Conservation (phyloP, 2,329 filamentous ascomycete genomes). For the Alternaria sp. region DNA sequence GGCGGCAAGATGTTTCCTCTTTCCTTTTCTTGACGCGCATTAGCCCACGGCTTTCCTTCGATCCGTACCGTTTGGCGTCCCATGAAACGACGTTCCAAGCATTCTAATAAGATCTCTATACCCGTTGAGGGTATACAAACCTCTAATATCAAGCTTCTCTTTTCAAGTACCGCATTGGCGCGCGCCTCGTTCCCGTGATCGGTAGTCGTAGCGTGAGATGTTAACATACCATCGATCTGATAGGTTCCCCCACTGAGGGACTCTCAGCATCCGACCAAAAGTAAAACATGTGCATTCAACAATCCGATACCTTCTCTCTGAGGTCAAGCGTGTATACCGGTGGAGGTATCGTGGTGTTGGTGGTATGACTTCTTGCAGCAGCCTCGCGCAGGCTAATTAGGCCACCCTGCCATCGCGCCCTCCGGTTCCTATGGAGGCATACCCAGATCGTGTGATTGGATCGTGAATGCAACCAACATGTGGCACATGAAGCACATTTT, state of each 20-base stretch:
- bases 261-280: neutral
- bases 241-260: neutral
- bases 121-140: neutral
- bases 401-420: neutral
- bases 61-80: neutral
- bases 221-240: neutral
- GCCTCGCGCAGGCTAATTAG: neutral
- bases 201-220: neutral
- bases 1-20: neutral
- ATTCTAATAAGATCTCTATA: neutral
- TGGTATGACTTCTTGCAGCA: neutral
- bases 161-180: neutral
- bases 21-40: conserved; percentile 1
- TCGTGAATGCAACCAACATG: neutral
- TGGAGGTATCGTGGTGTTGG: neutral
- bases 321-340: neutral
- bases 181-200: neutral
- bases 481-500: neutral
- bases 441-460: neutral
- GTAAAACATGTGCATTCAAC: neutral
- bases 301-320: neutral
- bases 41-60: neutral
- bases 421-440: neutral
- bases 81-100: neutral
- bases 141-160: neutral